These are phyloP conservation scores for Torulaspora globosa DNA, from an alignment of 1,139 yeast species.

Conservation along the genomic window DNA sequence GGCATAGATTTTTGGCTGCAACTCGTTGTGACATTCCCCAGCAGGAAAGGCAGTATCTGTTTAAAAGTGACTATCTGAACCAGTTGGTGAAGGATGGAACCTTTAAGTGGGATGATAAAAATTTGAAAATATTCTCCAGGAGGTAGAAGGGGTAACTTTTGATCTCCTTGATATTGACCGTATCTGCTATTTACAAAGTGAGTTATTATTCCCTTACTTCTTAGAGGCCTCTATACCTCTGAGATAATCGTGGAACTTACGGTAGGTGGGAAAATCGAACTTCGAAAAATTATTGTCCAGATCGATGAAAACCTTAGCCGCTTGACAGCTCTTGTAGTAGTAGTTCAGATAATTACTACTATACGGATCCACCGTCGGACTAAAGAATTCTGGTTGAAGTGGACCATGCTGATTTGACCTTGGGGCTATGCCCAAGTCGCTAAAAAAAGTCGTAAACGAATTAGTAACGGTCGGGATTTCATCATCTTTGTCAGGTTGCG, in stretches of 20 bases:
- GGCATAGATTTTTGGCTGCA: slow-evolving; percentile 40
- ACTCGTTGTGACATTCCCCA: slow-evolving; percentile 34
- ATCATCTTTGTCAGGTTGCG: slow-evolving; percentile 15
- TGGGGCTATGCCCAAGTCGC: slow-evolving; percentile 16
- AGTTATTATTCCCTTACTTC: slow-evolving; percentile 1
- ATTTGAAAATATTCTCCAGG: slow-evolving; percentile 26
- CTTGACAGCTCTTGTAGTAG: slow-evolving; percentile 58
- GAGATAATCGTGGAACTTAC: slow-evolving; percentile 44
- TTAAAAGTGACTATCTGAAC: slow-evolving; percentile 34
- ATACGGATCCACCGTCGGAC: slow-evolving; percentile 32
- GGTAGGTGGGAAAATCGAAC: slow-evolving; percentile 51
- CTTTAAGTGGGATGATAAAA: slow-evolving; percentile 30
- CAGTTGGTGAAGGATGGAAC: slow-evolving; percentile 46
- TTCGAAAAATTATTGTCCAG: slow-evolving; percentile 59
- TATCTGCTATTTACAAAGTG: slow-evolving; percentile 1
- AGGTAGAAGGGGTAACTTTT: slow-evolving; percentile 1
- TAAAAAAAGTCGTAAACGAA: slow-evolving; percentile 22
- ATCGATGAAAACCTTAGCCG: slow-evolving; percentile 58
- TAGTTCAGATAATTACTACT: slow-evolving; percentile 40
- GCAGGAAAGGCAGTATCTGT: slow-evolving; percentile 31
- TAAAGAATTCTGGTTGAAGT: slow-evolving; percentile 33
- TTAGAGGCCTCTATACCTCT: slow-evolving; percentile 15
- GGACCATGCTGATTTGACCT: slow-evolving; percentile 29
- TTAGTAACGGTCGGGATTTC: slow-evolving; percentile 26
- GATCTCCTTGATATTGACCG: background rate